Base-by-base conservation (phyloP, 768 basidiomycete species). In the Lactarius pseudohatsudake region DNA sequence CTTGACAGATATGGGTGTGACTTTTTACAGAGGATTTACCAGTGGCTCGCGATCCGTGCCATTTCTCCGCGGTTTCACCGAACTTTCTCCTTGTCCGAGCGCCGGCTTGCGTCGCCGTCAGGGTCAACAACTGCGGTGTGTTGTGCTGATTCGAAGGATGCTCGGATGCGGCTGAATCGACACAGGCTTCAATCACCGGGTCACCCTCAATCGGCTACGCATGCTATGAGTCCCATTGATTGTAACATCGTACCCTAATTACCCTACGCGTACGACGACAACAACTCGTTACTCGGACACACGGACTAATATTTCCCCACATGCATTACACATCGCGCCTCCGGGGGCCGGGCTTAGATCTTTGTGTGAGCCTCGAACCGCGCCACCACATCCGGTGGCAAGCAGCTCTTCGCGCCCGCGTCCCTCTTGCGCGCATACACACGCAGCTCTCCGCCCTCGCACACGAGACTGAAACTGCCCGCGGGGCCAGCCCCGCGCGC, bases 401-500 rank as follows among this genome's bases (percentile, higher is more conserved):
- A 22, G 40, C 58, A 64, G 34, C 43, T 63, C 66, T 43, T 64
- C 26, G 26, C 32, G 1, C 26, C 61, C 26, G 50, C 22, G 26
- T 26, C 50, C 50, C 6, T 50, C 2, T 30, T 50, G 3, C 66
- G 62, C 4, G 16, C 66, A 28, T 67, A 67, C 43, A 34, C 66
- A 8, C 58, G 26, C 43, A 67, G 18, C 50, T 45, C 1, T 1
- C 66, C 62, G 8, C 34, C 11, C 28, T 59, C 57, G 43, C 62
- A 64, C 34, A 67, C 41, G 2, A 67, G 53, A 32, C 66, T 64
- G 41, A 67, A 64, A 20, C 58, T 47, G 26, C 62, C 57, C 0
- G 53, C 54, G 6, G 66, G 58, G 7, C 66, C 66, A 13, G 62
- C 53, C 3, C 66, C 66, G 22, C 66, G 66, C 26, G 53, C 2